phyloP scores from a whole-genome alignment of 1,284 basidiomycete genomes.

The Afroboletus lepidellus region DNA sequence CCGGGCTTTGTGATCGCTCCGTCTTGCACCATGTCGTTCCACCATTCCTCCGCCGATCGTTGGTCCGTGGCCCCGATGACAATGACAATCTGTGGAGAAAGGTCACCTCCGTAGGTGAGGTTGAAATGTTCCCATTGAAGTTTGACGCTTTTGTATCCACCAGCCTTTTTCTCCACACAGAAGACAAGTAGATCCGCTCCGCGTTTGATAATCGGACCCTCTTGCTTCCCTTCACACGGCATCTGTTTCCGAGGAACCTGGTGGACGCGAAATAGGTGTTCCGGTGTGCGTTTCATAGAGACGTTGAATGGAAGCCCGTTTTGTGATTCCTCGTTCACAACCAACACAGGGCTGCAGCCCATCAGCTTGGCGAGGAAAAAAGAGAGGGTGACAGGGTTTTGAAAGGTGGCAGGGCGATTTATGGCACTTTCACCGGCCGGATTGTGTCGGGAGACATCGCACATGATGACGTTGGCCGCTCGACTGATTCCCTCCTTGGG shows the following conservation, averaged over 20 bases:
- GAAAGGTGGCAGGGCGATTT: conserved; percentile 19
- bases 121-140: conserved; percentile 28
- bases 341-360: conserved; percentile 14
- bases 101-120: conserved; percentile 25
- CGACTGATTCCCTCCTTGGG: conserved; percentile 4
- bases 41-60: conserved; percentile 22
- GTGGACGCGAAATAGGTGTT: conserved; percentile 22
- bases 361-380: conserved; percentile 3
- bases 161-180: conserved; percentile 15
- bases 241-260: conserved; percentile 14
- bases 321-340: background rate
- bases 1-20: background rate
- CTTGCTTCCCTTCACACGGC: background rate
- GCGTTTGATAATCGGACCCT: conserved; percentile 15
- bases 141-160: conserved; percentile 10
- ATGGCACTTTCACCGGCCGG: background rate
- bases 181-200: conserved; percentile 26
- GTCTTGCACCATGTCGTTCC: conserved; percentile 9
- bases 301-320: conserved; percentile 22
- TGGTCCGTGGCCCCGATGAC: conserved; percentile 21
- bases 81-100: conserved; percentile 28
- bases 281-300: conserved; percentile 18
- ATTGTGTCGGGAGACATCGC: conserved; percentile 15
- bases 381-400: conserved; percentile 14
- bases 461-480: conserved; percentile 25